These are phyloP conservation scores for Pulveroboletus sp. DNA, from an alignment of 768 basidiomycete species.

Conservation along the genomic window DNA sequence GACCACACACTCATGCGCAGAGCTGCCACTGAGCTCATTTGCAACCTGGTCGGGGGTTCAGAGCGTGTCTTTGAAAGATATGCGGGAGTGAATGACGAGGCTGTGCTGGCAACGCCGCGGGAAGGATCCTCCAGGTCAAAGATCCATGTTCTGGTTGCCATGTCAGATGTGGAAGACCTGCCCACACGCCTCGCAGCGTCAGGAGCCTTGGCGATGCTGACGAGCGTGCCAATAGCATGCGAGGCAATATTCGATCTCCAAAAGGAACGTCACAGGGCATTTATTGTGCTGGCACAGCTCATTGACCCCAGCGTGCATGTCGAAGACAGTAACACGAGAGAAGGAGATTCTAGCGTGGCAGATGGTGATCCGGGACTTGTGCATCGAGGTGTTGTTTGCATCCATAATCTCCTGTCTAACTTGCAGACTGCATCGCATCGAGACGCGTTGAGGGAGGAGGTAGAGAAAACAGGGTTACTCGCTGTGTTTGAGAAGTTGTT, in stretches of 20 bases:
- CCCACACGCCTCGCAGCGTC: constrained; percentile 87
- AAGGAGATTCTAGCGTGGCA: constrained; percentile 32
- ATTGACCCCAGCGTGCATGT: constrained; percentile 54
- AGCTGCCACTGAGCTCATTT: constrained; percentile 87
- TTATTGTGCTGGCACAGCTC: constrained; percentile 65
- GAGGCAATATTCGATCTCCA: constrained; percentile 61
- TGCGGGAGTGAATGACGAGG: constrained; percentile 39
- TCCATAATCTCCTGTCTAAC: constrained; percentile 58
- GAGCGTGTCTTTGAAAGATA: constrained; percentile 77
- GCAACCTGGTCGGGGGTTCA: constrained; percentile 82
- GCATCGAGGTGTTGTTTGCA: constrained; percentile 77
- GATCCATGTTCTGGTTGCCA: constrained; percentile 77
- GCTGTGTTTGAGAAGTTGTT: constrained; percentile 50
- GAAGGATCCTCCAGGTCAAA: constrained; percentile 46
- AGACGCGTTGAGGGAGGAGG: constrained; percentile 48
- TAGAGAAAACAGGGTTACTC: constrained; percentile 51
- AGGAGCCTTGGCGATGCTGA: constrained; percentile 83
- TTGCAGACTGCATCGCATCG: constrained; percentile 38
- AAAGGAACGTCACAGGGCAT: constrained; percentile 56
- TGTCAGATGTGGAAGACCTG: constrained; percentile 84
- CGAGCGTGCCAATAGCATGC: constrained; percentile 60
- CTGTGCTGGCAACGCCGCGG: constrained; percentile 42
- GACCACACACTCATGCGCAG: constrained; percentile 80
- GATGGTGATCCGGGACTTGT: constrained; percentile 56
- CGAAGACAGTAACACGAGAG: constrained; percentile 32